These are phyloP conservation scores for Sugiyamaella pinicola DNA, from an alignment of 1,139 yeast genomes.

Conservation along the genomic window DNA sequence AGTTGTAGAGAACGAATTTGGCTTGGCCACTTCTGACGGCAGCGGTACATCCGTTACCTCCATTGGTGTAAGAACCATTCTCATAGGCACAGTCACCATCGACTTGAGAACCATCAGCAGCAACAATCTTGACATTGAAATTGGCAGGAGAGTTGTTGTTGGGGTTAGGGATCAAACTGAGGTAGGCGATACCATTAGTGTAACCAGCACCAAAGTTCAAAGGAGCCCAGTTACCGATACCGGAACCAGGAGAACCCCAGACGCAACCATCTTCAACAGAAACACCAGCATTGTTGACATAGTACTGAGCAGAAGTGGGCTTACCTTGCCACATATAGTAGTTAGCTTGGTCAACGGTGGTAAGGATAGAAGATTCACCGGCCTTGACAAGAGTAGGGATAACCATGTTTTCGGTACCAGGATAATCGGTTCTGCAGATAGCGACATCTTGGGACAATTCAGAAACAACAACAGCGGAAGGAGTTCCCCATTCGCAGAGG, in stretches of 20 bases:
- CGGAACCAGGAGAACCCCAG: slow-evolving; percentile 83
- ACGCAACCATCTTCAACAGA: slow-evolving; percentile 84
- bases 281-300: slow-evolving; percentile 96
- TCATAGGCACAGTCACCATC: slow-evolving; percentile 80
- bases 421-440: slow-evolving; percentile 96
- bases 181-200: slow-evolving; percentile 75
- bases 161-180: slow-evolving; percentile 94
- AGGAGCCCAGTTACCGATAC: slow-evolving; percentile 98
- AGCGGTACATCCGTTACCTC: slow-evolving; percentile 88
- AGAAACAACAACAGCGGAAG: slow-evolving; percentile 69
- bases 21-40: slow-evolving; percentile 84
- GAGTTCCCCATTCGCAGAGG: slow-evolving; percentile 84
- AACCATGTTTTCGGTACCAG: slow-evolving; percentile 98
- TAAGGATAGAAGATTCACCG: slow-evolving; percentile 64
- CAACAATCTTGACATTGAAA: slow-evolving; percentile 84
- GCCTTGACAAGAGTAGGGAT: slow-evolving; percentile 81
- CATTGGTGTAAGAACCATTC: slow-evolving; percentile 68
- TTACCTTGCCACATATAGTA: slow-evolving; percentile 85
- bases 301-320: slow-evolving; percentile 91
- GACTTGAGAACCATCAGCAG: slow-evolving; percentile 61
- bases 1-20: slow-evolving; percentile 61
- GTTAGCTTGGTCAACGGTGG: slow-evolving; percentile 74
- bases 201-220: slow-evolving; percentile 91
- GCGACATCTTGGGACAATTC: slow-evolving; percentile 69
- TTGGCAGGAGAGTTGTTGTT: slow-evolving; percentile 77